Evolutionary conservation across 352 stramenopile genomes (phyloP).

Genomic region (Bremia lactucae): DNA sequence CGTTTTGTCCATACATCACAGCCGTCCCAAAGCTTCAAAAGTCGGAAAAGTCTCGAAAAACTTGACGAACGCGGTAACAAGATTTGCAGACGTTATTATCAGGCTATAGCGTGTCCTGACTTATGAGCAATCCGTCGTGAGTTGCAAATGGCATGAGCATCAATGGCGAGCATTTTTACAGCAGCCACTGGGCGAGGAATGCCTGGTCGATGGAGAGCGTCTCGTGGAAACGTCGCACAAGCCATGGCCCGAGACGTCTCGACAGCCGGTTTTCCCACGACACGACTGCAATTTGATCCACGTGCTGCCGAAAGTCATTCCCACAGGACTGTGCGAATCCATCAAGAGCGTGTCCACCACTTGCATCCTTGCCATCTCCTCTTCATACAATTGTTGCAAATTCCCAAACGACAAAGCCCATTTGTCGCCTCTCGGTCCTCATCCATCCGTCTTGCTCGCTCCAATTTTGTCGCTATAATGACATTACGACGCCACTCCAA

Average conservation of each 20-base stretch:
- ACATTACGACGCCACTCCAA: slow-evolving; percentile 53
- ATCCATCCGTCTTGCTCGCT: slow-evolving; percentile 58
- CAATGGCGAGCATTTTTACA: slow-evolving; percentile 11
- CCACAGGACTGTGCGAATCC: slow-evolving; percentile 77
- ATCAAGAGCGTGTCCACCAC: slow-evolving; percentile 73
- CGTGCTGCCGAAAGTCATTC: slow-evolving; percentile 49
- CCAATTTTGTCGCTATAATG: slow-evolving; percentile 60
- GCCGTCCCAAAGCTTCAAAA: slow-evolving; percentile 73
- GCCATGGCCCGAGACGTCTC: slow-evolving; percentile 11
- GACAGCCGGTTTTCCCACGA: slow-evolving; percentile 11
- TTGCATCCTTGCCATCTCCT: slow-evolving; percentile 49
- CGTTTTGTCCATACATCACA: slow-evolving; percentile 52
- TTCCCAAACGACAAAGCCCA: slow-evolving; percentile 37
- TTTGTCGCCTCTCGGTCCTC: slow-evolving; percentile 29
- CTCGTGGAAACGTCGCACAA: slow-evolving; percentile 9
- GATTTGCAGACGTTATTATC: slow-evolving; percentile 78
- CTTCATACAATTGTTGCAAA: slow-evolving; percentile 69
- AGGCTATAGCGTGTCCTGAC: slow-evolving; percentile 56
- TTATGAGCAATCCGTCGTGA: slow-evolving; percentile 39
- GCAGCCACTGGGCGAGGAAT: slow-evolving; percentile 6
- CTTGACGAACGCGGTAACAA: slow-evolving; percentile 77
- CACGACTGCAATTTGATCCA: slow-evolving; percentile 55
- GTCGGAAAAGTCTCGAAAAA: slow-evolving; percentile 75
- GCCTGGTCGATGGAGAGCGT: slow-evolving; percentile 10
- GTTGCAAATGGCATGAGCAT: slow-evolving; percentile 10